These are phyloP conservation scores for Trichomonascaceae sp. DNA, from an alignment of 1,139 yeast species.

Conservation along the genomic window DNA sequence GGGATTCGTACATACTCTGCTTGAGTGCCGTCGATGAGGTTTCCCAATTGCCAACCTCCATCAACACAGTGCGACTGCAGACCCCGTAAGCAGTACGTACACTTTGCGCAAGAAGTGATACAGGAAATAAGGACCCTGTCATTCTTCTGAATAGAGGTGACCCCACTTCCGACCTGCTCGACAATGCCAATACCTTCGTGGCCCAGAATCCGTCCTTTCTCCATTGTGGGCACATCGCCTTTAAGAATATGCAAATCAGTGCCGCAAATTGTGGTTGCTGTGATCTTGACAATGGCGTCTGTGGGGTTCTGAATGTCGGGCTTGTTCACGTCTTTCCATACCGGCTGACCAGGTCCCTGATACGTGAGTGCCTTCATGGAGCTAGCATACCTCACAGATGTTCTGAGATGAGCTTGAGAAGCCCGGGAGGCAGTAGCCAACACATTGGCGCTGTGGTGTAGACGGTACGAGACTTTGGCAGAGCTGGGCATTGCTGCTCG, in stretches of 20 bases:
- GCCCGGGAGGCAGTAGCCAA: too few relatives aligned
- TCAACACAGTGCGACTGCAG: constrained; percentile 32
- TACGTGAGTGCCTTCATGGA: constrained; percentile 34
- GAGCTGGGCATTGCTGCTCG: too few relatives aligned
- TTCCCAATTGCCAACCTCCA: constrained; percentile 37
- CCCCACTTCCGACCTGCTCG: constrained; percentile 28
- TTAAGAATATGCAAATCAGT: constrained; percentile 35
- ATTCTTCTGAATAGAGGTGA: constrained; percentile 28
- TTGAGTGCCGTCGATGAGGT: constrained; percentile 23
- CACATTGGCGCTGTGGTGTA: too few relatives aligned
- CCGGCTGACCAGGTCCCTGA: constrained; percentile 28
- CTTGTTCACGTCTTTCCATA: constrained; percentile 27
- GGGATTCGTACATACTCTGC: constrained; percentile 36
- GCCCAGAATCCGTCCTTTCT: constrained; percentile 34
- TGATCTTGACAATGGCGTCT: constrained; percentile 33
- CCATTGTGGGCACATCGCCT: constrained; percentile 40
- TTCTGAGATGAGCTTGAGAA: too few relatives aligned
- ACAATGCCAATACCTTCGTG: constrained; percentile 42
- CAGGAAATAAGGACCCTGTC: constrained; percentile 37
- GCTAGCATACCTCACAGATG: too few relatives aligned
- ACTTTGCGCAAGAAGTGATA: constrained; percentile 38
- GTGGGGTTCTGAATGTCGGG: constrained; percentile 28
- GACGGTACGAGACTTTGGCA: too few relatives aligned
- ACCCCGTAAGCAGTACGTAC: constrained; percentile 33
- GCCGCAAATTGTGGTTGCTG: constrained; percentile 37